Percentiles rank a stretch among this genome's conserved stretches.
These are phyloP conservation scores for Lachancea nothofagi DNA, from an alignment of 805 yeast species.

Conservation along the genomic window DNA sequence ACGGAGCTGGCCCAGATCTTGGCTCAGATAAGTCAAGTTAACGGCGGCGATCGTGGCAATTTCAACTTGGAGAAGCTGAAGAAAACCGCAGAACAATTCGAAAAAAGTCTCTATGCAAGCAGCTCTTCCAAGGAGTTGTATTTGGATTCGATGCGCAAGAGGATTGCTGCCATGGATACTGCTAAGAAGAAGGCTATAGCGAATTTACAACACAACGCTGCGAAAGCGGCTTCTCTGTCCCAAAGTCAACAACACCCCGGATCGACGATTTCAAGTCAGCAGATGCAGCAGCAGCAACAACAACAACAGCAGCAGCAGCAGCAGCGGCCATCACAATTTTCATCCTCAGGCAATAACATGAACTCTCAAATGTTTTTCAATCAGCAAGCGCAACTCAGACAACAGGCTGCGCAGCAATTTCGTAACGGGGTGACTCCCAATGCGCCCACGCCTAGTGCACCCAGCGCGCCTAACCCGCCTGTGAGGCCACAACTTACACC, in stretches of 20 bases:
- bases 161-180: conserved; percentile 39
- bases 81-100: conserved; percentile 64
- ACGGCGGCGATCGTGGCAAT: conserved; percentile 28
- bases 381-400: conserved; percentile 49
- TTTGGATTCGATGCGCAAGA: conserved; percentile 42
- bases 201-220: conserved; percentile 12
- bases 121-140: conserved; percentile 56
- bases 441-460: conserved; percentile 4
- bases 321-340: conserved; percentile 15
- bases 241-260: conserved; percentile 14
- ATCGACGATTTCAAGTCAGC: conserved; percentile 13
- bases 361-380: conserved; percentile 37
- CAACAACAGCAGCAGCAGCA: conserved; percentile 15
- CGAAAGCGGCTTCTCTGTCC: conserved; percentile 18
- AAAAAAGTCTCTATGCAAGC: conserved; percentile 56
- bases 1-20: conserved; percentile 31
- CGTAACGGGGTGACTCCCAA: conserved; percentile 18
- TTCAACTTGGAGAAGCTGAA: conserved; percentile 41
- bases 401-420: conserved; percentile 45
- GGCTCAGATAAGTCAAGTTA: conserved; percentile 33
- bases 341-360: conserved; percentile 23
- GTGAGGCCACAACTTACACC: conserved; percentile 24
- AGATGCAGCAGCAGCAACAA: conserved; percentile 19
- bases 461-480: conserved; percentile 4
- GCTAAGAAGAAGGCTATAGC: conserved; percentile 27